Percentiles rank a stretch among this genome's conserved stretches.
These are phyloP conservation scores for Cephalotrichum gorgonifer DNA, from an alignment of 2,329 filamentous ascomycete species.

Conservation along the genomic window DNA sequence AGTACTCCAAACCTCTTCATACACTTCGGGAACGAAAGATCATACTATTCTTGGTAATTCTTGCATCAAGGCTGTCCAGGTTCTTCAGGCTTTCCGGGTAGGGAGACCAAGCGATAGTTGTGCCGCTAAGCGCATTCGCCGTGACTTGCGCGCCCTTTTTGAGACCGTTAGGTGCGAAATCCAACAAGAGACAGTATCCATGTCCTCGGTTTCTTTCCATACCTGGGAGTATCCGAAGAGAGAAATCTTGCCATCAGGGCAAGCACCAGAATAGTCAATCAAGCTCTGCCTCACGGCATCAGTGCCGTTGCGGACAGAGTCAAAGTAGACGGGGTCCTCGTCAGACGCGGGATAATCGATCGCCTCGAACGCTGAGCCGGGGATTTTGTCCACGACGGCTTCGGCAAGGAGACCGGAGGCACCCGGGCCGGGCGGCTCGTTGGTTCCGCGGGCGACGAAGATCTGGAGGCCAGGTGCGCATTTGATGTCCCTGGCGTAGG, in stretches of 20 bases:
- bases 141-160: constrained; percentile 26
- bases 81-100: constrained; percentile 8
- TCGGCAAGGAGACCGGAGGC: constrained; percentile 20
- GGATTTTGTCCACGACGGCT: constrained; percentile 19
- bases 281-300: constrained; percentile 19
- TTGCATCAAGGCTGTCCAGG: constrained; percentile 13
- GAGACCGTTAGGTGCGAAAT: background rate
- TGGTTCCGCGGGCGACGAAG: constrained; percentile 27
- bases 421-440: constrained; percentile 22
- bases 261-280: constrained; percentile 19
- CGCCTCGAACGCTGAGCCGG: constrained; percentile 21
- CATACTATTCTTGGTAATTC: constrained; percentile 18
- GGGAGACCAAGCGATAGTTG: constrained; percentile 11
- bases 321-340: constrained; percentile 18
- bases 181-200: background rate
- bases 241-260: constrained; percentile 28
- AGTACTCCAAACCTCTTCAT: background rate
- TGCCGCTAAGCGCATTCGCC: constrained; percentile 26
- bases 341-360: constrained; percentile 28
- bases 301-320: constrained; percentile 23
- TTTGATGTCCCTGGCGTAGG: constrained; percentile 11
- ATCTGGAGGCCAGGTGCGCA: constrained; percentile 28
- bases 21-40: background rate
- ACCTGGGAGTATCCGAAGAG: constrained; percentile 32
- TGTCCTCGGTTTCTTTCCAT: constrained; percentile 1